Conservation (phyloP, 2,329 filamentous ascomycete genomes). For the Aspergillus thermomutatus region DNA sequence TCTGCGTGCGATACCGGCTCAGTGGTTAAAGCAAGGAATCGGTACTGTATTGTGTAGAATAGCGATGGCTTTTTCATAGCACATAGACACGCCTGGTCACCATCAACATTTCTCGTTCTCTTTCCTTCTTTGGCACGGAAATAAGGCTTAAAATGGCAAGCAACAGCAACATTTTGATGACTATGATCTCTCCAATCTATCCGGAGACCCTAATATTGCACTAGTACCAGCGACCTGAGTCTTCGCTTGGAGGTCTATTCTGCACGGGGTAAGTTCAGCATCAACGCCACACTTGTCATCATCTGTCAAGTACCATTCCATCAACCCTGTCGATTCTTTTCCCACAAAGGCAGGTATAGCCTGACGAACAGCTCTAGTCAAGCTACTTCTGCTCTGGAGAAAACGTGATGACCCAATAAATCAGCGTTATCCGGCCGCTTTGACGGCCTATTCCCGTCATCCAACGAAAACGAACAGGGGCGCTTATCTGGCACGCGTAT, state of each 20-base stretch:
- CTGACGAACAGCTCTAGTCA: conserved; percentile 6
- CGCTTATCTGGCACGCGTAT: conserved; percentile 4
- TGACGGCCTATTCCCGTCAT: not conserved
- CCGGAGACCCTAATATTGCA: not conserved
- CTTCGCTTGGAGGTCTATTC: not conserved
- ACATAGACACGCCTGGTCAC: conserved; percentile 29
- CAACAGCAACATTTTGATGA: not conserved
- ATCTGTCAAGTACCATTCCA: not conserved
- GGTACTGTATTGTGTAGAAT: conserved; percentile 35
- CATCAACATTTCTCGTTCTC: not conserved
- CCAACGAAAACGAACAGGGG: not conserved
- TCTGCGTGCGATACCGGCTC: conserved; percentile 8
- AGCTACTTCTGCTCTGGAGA: not conserved
- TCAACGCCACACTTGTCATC: not conserved
- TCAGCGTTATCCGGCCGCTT: not conserved
- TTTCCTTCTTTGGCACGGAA: not conserved
- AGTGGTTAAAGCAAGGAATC: conserved; percentile 11
- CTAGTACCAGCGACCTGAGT: not conserved
- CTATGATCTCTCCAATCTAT: not conserved
- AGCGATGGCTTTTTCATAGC: conserved; percentile 34
- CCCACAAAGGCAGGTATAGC: conserved; percentile 24
- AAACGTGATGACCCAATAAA: not conserved
- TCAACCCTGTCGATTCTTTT: conserved; percentile 2
- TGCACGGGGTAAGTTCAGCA: not conserved
- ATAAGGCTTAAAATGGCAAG: not conserved